Percentiles rank a stretch among this genome's conserved stretches.
These are phyloP conservation scores for Fusarium fracticaudum DNA, from an alignment of 2,329 filamentous ascomycete species.

Conservation along the genomic window DNA sequence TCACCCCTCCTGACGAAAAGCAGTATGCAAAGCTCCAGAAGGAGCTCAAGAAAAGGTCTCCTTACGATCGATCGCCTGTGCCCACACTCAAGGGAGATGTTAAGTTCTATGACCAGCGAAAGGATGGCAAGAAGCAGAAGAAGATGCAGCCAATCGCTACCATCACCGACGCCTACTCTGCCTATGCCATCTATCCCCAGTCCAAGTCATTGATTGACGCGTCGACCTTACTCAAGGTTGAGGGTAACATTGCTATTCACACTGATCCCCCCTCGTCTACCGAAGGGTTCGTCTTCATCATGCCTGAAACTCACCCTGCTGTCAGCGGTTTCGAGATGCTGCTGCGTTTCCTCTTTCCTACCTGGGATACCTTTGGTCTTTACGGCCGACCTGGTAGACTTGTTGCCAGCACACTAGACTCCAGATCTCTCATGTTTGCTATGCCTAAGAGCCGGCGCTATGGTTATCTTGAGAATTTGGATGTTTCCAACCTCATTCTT, in stretches of 20 bases:
- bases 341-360: slow-evolving; percentile 89
- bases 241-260: slow-evolving; percentile 90
- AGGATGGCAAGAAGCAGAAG: slow-evolving; percentile 84
- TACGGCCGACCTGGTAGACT: slow-evolving; percentile 90
- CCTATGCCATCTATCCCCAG: slow-evolving; percentile 95
- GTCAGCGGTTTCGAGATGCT: slow-evolving; percentile 96
- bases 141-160: slow-evolving; percentile 91
- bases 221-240: slow-evolving; percentile 92
- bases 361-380: slow-evolving; percentile 90
- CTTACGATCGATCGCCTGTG: slow-evolving; percentile 77
- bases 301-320: slow-evolving; percentile 94
- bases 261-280: slow-evolving; percentile 78
- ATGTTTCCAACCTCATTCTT: slow-evolving; percentile 83
- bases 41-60: slow-evolving; percentile 79
- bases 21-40: slow-evolving; percentile 87
- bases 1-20: slow-evolving; percentile 93
- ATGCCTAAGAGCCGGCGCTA: slow-evolving; percentile 91
- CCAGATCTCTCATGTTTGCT: slow-evolving; percentile 95
- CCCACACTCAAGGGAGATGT: slow-evolving; percentile 84
- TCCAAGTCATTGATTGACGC: slow-evolving; percentile 93
- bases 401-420: slow-evolving; percentile 86
- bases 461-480: slow-evolving; percentile 88
- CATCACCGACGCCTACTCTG: slow-evolving; percentile 88
- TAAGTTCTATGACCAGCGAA: slow-evolving; percentile 89
- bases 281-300: slow-evolving; percentile 96